Evolutionary conservation across 2,329 filamentous ascomycete genomes (phyloP), one percentile per base, ranked within the genome.

Genomic region (Amylocarpus encephaloides): DNA sequence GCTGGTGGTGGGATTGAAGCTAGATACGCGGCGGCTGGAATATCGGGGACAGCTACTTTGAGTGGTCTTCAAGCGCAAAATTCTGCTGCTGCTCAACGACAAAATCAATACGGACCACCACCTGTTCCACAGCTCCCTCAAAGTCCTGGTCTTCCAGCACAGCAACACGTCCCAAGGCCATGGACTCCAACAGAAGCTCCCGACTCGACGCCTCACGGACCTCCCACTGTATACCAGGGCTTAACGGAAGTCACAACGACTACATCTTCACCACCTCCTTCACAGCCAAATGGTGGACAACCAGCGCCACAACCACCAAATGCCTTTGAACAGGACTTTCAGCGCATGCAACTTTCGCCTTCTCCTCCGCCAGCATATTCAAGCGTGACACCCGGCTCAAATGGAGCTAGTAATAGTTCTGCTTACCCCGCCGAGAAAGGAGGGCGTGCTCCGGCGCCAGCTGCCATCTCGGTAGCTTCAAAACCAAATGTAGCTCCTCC

Each of bases 291-390:
- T 49, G 58, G 62, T 38, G 55, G 55, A 50, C 61, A 59, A 47
- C 55, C 55, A 41, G 67, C 81, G 30, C 80, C 83, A 59, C 75
- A 80, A 53, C 80, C 83, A 59, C 75, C 80, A 52, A 89, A 80
- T 70, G 79, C 87, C n/a, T 69, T 95, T 33, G 88, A 94, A 63
- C 85, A 90, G 60, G 91, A 95, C 59, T 86, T 95, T 66, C 83
- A 89, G 59, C 82, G 89, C 15, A 78, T 95, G 77, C 82, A 88
- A 59, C 77, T 88, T 59, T 78, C 83, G 29, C 86, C 88, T 18
- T 90, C 89, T 48, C 91, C 92, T 12, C 93, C 93, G 16, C 93
- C 93, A n/a, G 92, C 93, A 5, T 98, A 98, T 68, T 93, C 89
- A 9, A 93, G 85, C 61, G 80, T 95, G 41, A 80, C 75, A 50